Conservation (phyloP, 371 early-diverging fungal genomes). For the Mortierella sp. region DNA sequence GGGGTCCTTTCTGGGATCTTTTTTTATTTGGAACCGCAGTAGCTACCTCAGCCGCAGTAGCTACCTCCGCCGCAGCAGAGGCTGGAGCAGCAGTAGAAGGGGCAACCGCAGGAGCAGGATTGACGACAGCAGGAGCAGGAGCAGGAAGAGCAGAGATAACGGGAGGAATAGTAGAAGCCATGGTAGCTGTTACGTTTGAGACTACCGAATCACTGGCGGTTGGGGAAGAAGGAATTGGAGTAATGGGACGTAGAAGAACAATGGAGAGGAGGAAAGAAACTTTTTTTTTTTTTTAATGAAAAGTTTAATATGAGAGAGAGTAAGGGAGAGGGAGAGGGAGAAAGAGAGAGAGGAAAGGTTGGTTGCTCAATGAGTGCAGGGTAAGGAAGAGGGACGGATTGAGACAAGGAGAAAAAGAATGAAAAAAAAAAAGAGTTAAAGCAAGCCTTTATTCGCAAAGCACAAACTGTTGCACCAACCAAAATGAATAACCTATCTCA, state of each 20-base stretch:
- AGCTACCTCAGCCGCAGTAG: constrained; percentile 8
- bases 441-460: not conserved
- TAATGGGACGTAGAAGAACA: not conserved
- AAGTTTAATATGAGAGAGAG: constrained; percentile 1
- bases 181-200: constrained; percentile 3
- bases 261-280: not conserved
- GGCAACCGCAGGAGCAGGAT: not conserved
- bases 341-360: not conserved
- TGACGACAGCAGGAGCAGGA: not conserved
- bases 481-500: too few species aligned
- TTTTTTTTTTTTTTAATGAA: not conserved
- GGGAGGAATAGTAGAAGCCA: constrained; percentile 17
- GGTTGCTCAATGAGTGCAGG: not conserved
- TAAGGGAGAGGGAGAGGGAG: not conserved
- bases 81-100: not conserved
- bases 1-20: constrained; percentile 19
- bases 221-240: not conserved
- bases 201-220: constrained; percentile 3
- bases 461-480: too few species aligned
- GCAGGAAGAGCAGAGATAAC: constrained; percentile 2
- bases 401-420: not conserved
- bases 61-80: not conserved
- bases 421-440: not conserved
- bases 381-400: not conserved
- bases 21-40: constrained; percentile 8